Base-by-base conservation (phyloP, 2,329 filamentous ascomycete genomes). In the Pyrenochaeta sp. region DNA sequence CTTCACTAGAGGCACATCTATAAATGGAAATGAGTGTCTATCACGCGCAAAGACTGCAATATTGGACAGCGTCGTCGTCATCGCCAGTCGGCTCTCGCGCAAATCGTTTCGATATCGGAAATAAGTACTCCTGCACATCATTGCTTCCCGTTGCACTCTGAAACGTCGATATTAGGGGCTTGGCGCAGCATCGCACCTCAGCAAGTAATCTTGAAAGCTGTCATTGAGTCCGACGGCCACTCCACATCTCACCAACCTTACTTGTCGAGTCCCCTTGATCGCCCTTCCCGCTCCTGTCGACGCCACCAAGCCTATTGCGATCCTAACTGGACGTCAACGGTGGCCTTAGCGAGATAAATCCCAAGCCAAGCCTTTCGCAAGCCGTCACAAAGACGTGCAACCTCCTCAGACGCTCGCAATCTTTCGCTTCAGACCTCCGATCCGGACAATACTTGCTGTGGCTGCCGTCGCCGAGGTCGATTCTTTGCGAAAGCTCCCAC, bases 321-420 rank as follows among this genome's bases (percentile, higher is more conserved):
- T 51, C 38, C 44, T 55, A 44, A 53, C 51, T 38, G 41, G 51
- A 61, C 53, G 49, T 55, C 55, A 60, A 67, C 62, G 56, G 63
- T 66, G 60, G 58, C 55, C 63, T 65, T 68, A 65, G 60, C 66
- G 59, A 62, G 58, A 61, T 60, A 57, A 61, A 56, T 53, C 57
- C 48, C 39, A 35, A 54, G 61, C 61, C 64, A 65, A 68, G 59
- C 48, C 57, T 50, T 44, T 28, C 44, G 34, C 48, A 49, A 38
- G 51, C 51, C 42, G 44, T 38, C 47, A 44, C 47, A 43, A 37
- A 50, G 41, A 58, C 60, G 53, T 55, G 58, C 53, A 53, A 53
- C 43, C 45, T 46, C 53, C 43, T 42, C 53, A 43, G 28, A 43
- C 41, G 32, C 38, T 27, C 39, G 32, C 48, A 37, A 48, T 31